A percentile compares a stretch with the other conserved stretches of the same genome.
Conservation (phyloP, 1,284 basidiomycete genomes). For the Moesziomyces sp. region DNA sequence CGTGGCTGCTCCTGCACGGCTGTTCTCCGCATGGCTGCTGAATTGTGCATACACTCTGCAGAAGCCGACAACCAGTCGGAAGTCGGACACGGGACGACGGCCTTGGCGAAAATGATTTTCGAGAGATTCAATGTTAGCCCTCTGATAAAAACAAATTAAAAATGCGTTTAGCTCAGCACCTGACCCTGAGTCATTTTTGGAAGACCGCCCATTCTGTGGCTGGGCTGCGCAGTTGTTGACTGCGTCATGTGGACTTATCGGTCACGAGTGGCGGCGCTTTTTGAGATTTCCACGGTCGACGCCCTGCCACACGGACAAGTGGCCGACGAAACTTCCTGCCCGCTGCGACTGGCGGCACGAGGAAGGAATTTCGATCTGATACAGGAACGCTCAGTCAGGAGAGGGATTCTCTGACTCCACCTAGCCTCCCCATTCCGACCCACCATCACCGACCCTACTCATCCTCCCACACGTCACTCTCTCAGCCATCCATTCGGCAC, state of each 20-base stretch:
- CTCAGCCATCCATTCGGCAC: neutral
- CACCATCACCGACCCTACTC: neutral
- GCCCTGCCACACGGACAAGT: no score
- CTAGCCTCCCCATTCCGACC: neutral
- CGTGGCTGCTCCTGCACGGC: neutral
- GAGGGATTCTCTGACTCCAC: neutral
- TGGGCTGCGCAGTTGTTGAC: no score
- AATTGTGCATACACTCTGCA: constrained; percentile 9
- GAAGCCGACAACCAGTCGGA: neutral
- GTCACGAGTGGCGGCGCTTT: neutral
- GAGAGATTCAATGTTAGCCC: no score
- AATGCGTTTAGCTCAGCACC: neutral
- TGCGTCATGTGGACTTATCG: neutral
- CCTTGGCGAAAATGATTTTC: neutral
- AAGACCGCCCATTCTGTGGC: no score
- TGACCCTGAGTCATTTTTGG: constrained; percentile 1
- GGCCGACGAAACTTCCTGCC: no score
- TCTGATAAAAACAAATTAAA: no score
- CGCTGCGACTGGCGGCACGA: no score
- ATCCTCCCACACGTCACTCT: neutral
- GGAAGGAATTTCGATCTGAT: neutral
- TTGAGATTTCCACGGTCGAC: neutral
- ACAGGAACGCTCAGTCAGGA: neutral
- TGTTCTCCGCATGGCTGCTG: neutral
- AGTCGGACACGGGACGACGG: constrained; percentile 1